Base-by-base conservation (phyloP, 768 basidiomycete species). In the Cyclocybe cylindracea region DNA sequence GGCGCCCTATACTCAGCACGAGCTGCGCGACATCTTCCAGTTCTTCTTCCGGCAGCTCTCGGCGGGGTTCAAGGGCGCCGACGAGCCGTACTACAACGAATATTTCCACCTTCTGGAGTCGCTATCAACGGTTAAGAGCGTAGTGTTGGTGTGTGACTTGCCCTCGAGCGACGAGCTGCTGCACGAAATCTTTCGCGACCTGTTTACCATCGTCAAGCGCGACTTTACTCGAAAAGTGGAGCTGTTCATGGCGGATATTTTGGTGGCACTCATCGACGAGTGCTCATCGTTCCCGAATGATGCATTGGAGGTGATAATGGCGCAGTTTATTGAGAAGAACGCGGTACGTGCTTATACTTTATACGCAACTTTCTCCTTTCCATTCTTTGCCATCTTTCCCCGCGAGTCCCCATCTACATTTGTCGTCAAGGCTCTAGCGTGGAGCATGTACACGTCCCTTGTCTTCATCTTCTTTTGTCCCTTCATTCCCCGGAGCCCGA, bases 21-120 rank as follows among this genome's bases (percentile, higher is more conserved):
- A 98, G 67, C 83, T 98, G 34, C 80, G 91, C 75, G 94, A 97
- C 69, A 95, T 98, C 66, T 99, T 99, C 70, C 85, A 94, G 61
- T 98, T 99, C 78, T 92, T 98, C 80, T 86, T 94, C 66, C 77
- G 84, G 34, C 96, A 97, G 67, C 85, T 99, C 50, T 73, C 78
- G 2, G 77, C 76, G 1, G 87, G 86, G 1, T 83, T 94, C 62
- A 87, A 86, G 56, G 83, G 86, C 36, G 73, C 85, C 0, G 91
- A 95, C 50, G 79, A 87, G 0, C 82, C 91, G 0, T 96, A 94
- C 63, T 96, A 93, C 66, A 84, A 86, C 50, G 88, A 98, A 69
- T 98, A 97, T 70, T 96, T 87, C 61, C 93, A 94, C 63, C 80
- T 98, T n/a, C 80, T 98, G 29, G 94, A 98, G 61, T 92, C 87